Percentiles rank a stretch among this genome's conserved stretches.
Conservation (phyloP, 306 rosid species). For the Trichosanthes truncata region DNA sequence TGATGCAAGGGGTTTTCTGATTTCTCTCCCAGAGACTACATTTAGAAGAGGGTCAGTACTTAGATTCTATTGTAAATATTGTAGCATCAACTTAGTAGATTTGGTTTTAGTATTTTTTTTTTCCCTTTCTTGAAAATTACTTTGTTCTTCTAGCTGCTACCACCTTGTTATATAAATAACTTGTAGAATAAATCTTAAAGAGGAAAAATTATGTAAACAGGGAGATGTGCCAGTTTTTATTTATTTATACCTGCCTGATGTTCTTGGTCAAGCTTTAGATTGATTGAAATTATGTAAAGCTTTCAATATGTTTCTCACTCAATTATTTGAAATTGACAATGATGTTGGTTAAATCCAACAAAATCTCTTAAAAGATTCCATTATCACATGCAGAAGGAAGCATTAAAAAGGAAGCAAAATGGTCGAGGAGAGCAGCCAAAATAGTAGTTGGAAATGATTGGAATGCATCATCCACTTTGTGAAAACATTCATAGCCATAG, state of each 20-base stretch:
- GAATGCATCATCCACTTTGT: not conserved
- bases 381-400: not conserved
- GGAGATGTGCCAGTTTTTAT: not conserved
- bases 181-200: not conserved
- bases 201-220: slow-evolving; percentile 1
- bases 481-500: not conserved
- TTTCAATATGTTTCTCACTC: not conserved
- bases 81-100: slow-evolving; percentile 1
- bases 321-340: not conserved
- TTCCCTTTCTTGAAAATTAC: not conserved
- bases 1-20: not conserved
- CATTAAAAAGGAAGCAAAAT: not conserved
- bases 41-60: not conserved
- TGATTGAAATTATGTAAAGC: not conserved
- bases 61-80: not conserved
- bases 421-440: not conserved
- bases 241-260: not conserved
- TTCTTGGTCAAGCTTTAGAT: not conserved
- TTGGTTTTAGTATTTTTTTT: not conserved
- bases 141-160: not conserved
- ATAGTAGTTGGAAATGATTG: not conserved
- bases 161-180: slow-evolving; percentile 8
- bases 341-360: not conserved
- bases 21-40: not conserved
- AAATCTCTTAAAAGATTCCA: not conserved